These are phyloP conservation scores for Penicillium sp. DNA, from an alignment of 2,329 filamentous ascomycete species.

Conservation along the genomic window DNA sequence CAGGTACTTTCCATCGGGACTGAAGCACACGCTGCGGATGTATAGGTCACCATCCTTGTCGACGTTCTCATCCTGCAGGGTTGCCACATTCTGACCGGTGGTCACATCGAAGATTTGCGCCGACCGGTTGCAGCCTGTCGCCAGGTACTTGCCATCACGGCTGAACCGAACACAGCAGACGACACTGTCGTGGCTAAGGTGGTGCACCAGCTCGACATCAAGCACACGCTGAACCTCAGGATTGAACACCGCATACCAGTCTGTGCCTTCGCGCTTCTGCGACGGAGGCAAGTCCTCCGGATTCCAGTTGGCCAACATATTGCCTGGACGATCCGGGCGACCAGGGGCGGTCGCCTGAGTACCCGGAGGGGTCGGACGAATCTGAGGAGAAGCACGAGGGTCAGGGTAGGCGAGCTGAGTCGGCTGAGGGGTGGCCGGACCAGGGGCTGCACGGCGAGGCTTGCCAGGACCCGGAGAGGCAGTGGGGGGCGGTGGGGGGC, in stretches of 20 bases:
- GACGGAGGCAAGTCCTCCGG: constrained; percentile 80
- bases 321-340: constrained; percentile 55
- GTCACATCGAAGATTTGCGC: constrained; percentile 98
- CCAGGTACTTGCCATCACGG: constrained; percentile 90
- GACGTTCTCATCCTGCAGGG: constrained; percentile 83
- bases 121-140: constrained; percentile 96
- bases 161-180: constrained; percentile 98
- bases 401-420: constrained; percentile 86
- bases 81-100: constrained; percentile 81
- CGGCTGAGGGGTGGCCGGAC: constrained; percentile 86
- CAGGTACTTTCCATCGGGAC: constrained; percentile 88
- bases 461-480: constrained; percentile 84
- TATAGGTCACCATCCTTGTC: constrained; percentile 91
- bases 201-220: constrained; percentile 93
- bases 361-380: constrained; percentile 72
- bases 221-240: constrained; percentile 83
- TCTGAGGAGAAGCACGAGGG: constrained; percentile 78
- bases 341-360: constrained; percentile 48
- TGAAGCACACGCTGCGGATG: constrained; percentile 98
- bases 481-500: constrained; percentile 77
- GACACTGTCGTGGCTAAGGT: constrained; percentile 88
- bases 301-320: constrained; percentile 81
- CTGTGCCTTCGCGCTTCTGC: constrained; percentile 82
- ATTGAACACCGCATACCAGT: constrained; percentile 98
- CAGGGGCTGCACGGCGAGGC: constrained; percentile 63